phyloP scores from a whole-genome alignment of 2,329 filamentous ascomycete species.

The Aureobasidium sp. region DNA sequence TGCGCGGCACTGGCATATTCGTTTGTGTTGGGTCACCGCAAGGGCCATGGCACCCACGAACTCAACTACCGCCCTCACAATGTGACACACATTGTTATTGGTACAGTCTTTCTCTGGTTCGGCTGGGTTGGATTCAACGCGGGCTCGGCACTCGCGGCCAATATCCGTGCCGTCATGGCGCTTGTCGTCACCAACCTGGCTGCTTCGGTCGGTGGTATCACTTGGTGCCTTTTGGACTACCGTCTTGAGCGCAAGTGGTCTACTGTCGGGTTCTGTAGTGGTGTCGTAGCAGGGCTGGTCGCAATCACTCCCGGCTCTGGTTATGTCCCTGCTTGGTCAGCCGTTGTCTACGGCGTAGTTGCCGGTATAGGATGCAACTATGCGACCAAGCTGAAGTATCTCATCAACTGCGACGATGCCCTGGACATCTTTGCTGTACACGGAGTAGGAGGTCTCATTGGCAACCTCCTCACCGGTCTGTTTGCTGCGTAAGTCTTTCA shows the following conservation, averaged over 20 bases:
- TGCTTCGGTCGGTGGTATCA: slow-evolving; percentile 76
- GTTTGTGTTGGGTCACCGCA: slow-evolving; percentile 80
- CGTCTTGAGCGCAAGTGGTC: slow-evolving; percentile 87
- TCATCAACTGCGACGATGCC: slow-evolving; percentile 73
- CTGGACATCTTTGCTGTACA: slow-evolving; percentile 86
- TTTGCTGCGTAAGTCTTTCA: slow-evolving; percentile 59
- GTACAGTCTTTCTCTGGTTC: slow-evolving; percentile 90
- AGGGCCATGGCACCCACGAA: slow-evolving; percentile 78
- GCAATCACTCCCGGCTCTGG: slow-evolving; percentile 84
- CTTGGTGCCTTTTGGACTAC: slow-evolving; percentile 86
- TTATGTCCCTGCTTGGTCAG: slow-evolving; percentile 78
- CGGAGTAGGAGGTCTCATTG: slow-evolving; percentile 68
- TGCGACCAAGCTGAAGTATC: slow-evolving; percentile 83
- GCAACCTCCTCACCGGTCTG: slow-evolving; percentile 72
- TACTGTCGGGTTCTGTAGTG: slow-evolving; percentile 87
- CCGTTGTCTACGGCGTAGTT: slow-evolving; percentile 69
- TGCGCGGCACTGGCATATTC: slow-evolving; percentile 81
- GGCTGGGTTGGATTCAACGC: slow-evolving; percentile 96
- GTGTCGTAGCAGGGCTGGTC: slow-evolving; percentile 79
- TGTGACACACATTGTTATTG: slow-evolving; percentile 84
- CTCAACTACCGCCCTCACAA: slow-evolving; percentile 91
- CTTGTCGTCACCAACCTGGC: slow-evolving; percentile 79
- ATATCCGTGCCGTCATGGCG: slow-evolving; percentile 79
- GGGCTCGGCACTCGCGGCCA: slow-evolving; percentile 72
- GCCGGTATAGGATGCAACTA: slow-evolving; percentile 79